Conservation (phyloP, 306 rosid species). For the Hippophae tibetana region DNA sequence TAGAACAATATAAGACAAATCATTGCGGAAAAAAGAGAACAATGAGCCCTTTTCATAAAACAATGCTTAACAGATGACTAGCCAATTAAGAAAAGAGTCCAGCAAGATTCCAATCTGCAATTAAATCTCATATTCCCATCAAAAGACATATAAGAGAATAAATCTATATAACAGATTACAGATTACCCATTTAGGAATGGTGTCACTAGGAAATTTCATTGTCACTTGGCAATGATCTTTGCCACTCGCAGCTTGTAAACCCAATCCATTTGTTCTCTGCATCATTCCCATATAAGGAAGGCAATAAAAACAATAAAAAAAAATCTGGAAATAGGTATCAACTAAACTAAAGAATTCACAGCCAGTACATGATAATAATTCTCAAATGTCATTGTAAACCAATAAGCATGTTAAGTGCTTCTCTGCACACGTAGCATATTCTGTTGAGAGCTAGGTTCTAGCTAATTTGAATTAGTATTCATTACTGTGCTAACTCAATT, state of each 20-base stretch:
- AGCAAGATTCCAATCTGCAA: not conserved
- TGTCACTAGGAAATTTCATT: slow-evolving; percentile 61
- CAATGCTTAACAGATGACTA: not conserved
- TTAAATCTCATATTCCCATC: not conserved
- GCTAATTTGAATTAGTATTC: no score
- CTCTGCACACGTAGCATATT: no score
- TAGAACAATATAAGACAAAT: not conserved
- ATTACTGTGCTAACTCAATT: no score
- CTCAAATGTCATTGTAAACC: no score
- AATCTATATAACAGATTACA: not conserved
- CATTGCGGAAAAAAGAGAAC: not conserved
- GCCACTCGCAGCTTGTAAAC: slow-evolving; percentile 47
- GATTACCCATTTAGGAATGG: slow-evolving; percentile 88
- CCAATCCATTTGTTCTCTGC: slow-evolving; percentile 89
- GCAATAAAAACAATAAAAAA: not conserved
- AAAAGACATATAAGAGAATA: no score
- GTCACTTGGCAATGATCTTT: slow-evolving; percentile 59
- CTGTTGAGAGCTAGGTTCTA: no score
- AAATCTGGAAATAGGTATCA: not conserved
- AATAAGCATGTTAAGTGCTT: no score
- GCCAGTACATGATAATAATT: no score
- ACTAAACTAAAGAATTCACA: not conserved
- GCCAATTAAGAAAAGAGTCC: not conserved
- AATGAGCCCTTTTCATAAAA: not conserved
- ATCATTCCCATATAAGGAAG: slow-evolving; percentile 13